Evolutionary conservation across 202 grass and related monocot species (phyloP).

Genomic region (Cymbopogon flexuosus): DNA sequence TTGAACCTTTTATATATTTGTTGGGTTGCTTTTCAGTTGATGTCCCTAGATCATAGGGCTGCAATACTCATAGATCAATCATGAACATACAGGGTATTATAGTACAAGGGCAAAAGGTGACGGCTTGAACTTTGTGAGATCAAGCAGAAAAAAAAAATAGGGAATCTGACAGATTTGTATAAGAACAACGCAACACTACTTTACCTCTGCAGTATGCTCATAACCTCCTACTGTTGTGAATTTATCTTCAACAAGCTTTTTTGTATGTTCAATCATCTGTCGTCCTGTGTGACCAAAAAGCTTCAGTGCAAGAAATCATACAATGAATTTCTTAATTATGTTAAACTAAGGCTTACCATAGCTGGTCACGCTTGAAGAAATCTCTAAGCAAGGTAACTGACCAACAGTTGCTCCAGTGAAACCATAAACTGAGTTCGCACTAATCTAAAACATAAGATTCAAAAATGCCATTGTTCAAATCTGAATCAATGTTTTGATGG

Average conservation of each 20-base stretch:
- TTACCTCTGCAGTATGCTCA: slow-evolving; percentile 93
- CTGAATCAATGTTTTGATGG: slow-evolving; percentile 2
- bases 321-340: neutral
- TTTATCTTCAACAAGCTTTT: slow-evolving; percentile 96
- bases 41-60: neutral
- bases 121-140: neutral
- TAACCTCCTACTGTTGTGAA: slow-evolving; percentile 79
- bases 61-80: neutral
- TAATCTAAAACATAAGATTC: slow-evolving; percentile 52
- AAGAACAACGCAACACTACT: slow-evolving; percentile 1
- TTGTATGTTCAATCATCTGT: slow-evolving; percentile 99
- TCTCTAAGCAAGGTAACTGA: slow-evolving; percentile 94
- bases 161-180: slow-evolving; percentile 3
- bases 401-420: slow-evolving; percentile 93
- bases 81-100: neutral
- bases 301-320: neutral
- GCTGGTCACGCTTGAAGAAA: slow-evolving; percentile 91
- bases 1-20: neutral
- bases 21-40: neutral
- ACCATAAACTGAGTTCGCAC: slow-evolving; percentile 97
- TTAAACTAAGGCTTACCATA: slow-evolving; percentile 71
- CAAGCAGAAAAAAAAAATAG: slow-evolving; percentile 8
- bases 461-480: neutral
- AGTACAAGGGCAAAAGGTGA: slow-evolving; percentile 2
- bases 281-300: slow-evolving; percentile 51